phyloP scores from a whole-genome alignment of 768 basidiomycete genomes.

The Boletus rubescentipes region DNA sequence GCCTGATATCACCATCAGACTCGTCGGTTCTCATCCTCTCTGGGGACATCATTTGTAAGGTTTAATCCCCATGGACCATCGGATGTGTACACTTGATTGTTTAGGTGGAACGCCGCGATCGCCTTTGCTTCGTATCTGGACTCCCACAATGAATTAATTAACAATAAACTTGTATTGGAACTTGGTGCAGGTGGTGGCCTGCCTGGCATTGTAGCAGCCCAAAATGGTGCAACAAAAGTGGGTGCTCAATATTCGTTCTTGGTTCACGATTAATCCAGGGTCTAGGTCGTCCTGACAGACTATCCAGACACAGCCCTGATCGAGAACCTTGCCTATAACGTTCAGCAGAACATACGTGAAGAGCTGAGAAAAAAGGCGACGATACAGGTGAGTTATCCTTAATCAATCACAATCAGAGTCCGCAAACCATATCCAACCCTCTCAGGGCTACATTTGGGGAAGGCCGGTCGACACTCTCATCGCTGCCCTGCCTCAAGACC shows the following conservation, averaged over 20 bases:
- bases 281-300: conserved; percentile 83
- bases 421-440: neutral
- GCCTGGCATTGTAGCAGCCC: conserved; percentile 73
- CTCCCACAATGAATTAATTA: conserved; percentile 45
- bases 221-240: conserved; percentile 70
- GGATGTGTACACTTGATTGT: neutral
- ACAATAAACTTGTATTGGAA: conserved; percentile 63
- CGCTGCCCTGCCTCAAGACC: conserved; percentile 17
- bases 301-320: conserved; percentile 82
- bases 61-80: neutral
- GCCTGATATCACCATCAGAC: conserved; percentile 51
- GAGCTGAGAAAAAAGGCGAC: conserved; percentile 17
- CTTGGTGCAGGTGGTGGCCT: conserved; percentile 93
- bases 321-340: conserved; percentile 73
- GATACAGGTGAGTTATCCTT: conserved; percentile 35
- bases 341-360: conserved; percentile 50
- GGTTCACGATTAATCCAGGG: neutral
- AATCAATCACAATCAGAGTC: conserved; percentile 29
- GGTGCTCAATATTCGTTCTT: neutral
- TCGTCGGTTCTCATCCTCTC: conserved; percentile 78
- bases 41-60: conserved; percentile 80
- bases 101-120: conserved; percentile 79
- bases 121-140: conserved; percentile 73
- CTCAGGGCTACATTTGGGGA: conserved; percentile 85
- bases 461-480: conserved; percentile 41